A percentile compares a stretch with the other conserved stretches of the same genome.
Conservation (phyloP, 73 alveolate genomes). For the Symbiodinium pilosum region DNA sequence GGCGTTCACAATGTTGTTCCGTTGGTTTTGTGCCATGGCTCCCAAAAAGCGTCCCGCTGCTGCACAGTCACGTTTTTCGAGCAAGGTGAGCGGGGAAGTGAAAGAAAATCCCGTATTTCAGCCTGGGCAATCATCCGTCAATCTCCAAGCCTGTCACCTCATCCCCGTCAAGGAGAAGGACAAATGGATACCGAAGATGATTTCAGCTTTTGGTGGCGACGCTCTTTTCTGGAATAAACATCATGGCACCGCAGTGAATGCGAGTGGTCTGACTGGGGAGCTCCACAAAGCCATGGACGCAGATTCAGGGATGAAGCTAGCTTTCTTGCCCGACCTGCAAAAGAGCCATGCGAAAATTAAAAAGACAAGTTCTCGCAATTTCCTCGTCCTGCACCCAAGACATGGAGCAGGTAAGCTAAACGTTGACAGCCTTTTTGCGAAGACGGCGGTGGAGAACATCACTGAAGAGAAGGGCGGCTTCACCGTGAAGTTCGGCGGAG, state of each 20-base stretch:
- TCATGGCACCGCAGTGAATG: background rate
- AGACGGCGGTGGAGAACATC: background rate
- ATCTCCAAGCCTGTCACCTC: conserved; percentile 56
- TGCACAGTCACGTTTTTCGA: too few relatives aligned
- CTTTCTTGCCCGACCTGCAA: conserved; percentile 25
- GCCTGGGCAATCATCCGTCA: background rate
- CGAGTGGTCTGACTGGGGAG: conserved; percentile 7
- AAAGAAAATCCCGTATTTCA: conserved; percentile 15
- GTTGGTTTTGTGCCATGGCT: background rate
- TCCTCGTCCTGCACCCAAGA: conserved; percentile 20
- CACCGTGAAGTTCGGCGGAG: conserved; percentile 32
- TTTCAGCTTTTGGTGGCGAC: background rate
- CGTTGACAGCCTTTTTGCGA: background rate
- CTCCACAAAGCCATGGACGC: conserved; percentile 34
- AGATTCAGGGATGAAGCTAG: background rate
- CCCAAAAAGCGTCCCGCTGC: too few relatives aligned
- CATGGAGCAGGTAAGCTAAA: conserved; percentile 1
- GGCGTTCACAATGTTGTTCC: conserved; percentile 6
- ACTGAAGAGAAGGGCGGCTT: conserved; percentile 15
- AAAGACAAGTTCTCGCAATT: background rate
- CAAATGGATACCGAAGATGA: background rate
- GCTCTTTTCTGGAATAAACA: background rate
- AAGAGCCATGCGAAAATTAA: background rate
- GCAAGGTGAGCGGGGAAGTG: background rate
- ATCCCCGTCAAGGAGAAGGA: conserved; percentile 26